Percentiles rank a stretch among this genome's conserved stretches.
Conservation (phyloP, 129 eudicot species). For the Pseudognaphalium luteoalbum region DNA sequence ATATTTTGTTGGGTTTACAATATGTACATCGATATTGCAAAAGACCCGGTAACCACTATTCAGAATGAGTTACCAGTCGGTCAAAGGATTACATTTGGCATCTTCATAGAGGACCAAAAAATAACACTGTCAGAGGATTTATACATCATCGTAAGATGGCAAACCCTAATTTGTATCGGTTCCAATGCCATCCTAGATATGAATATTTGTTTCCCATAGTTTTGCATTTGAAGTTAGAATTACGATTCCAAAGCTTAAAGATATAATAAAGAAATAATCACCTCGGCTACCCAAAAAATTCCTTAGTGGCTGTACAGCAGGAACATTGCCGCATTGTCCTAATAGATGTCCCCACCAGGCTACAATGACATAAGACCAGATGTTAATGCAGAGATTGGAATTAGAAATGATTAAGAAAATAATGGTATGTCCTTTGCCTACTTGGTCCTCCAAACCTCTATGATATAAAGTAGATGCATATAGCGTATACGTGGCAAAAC, state of each 20-base stretch:
- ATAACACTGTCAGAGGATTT: conserved; percentile 1
- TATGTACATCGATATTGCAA: not conserved
- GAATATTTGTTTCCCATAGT: not conserved
- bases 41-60: not conserved
- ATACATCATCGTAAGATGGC: conserved; percentile 13
- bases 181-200: conserved; percentile 16
- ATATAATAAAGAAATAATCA: conserved; percentile 25
- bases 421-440: not conserved
- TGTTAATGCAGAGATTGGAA: not conserved
- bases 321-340: conserved; percentile 42
- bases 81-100: not conserved
- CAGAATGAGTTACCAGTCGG: not conserved
- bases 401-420: not conserved
- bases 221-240: conserved; percentile 19
- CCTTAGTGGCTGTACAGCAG: conserved; percentile 41
- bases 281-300: conserved; percentile 38
- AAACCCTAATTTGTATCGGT: conserved; percentile 17
- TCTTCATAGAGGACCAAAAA: not conserved
- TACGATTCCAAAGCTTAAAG: conserved; percentile 14
- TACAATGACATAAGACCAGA: conserved; percentile 31
- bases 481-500: not conserved
- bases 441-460: not conserved
- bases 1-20: not conserved
- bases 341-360: conserved; percentile 21
- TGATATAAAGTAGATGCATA: not conserved